Percentiles rank a stretch among this genome's conserved stretches.
Conservation (phyloP, 139 green algal species). For the Desmodesmus armatus region DNA sequence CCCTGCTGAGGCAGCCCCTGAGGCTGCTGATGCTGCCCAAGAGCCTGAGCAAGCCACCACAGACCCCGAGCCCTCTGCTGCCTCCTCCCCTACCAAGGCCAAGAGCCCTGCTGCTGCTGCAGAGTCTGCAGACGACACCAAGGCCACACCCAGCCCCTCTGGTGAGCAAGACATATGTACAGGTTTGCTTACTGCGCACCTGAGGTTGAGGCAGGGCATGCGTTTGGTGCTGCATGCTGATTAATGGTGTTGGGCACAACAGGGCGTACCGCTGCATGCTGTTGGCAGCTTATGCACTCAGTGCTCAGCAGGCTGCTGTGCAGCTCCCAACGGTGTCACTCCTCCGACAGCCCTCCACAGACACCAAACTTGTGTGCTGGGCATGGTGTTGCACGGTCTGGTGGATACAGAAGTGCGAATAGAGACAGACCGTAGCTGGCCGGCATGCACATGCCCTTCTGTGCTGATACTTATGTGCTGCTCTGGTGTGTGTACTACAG, state of each 20-base stretch:
- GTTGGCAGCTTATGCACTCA: too few species aligned
- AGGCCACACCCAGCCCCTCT: not conserved
- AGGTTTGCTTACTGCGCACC: too few species aligned
- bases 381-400: too few species aligned
- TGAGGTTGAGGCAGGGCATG: too few species aligned
- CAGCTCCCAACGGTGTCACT: too few species aligned
- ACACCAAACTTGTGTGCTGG: too few species aligned
- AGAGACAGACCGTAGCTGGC: too few species aligned
- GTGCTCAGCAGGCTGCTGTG: too few species aligned
- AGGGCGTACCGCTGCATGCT: not conserved
- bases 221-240: not conserved
- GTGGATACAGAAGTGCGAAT: too few species aligned
- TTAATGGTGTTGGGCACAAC: not conserved
- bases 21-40: not conserved
- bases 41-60: conserved; percentile 12
- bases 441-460: not conserved
- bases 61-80: not conserved
- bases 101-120: not conserved
- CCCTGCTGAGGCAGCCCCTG: not conserved
- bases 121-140: not conserved
- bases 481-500: not conserved
- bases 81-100: not conserved
- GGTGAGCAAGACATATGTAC: too few species aligned
- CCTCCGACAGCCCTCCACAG: too few species aligned
- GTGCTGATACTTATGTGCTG: not conserved